Conservation (phyloP, 768 basidiomycete species). For the Gautieria morchelliformis region DNA sequence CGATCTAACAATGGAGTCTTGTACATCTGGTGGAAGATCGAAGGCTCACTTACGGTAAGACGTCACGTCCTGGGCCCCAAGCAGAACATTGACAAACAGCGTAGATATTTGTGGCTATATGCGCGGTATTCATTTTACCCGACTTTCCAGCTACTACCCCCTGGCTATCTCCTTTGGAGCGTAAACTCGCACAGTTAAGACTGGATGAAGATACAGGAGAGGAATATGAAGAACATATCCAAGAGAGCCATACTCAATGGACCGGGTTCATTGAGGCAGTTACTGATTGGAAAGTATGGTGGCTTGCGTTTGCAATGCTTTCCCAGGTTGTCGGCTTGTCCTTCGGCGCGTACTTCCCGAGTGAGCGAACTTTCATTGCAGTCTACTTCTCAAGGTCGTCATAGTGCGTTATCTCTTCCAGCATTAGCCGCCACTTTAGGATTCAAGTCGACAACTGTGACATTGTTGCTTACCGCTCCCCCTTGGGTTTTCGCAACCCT, state of each 20-base stretch:
- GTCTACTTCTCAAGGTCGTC: not conserved
- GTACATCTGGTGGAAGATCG: slow-evolving; percentile 19
- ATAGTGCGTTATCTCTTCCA: not conserved
- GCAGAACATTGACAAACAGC: not conserved
- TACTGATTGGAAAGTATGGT: slow-evolving; percentile 34
- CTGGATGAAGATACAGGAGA: slow-evolving; percentile 64
- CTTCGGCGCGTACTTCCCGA: slow-evolving; percentile 26
- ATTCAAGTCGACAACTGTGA: slow-evolving; percentile 24
- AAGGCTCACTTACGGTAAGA: slow-evolving; percentile 31
- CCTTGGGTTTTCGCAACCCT: slow-evolving; percentile 27
- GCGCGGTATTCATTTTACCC: slow-evolving; percentile 57
- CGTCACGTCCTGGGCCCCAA: not conserved
- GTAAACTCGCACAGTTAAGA: slow-evolving; percentile 49
- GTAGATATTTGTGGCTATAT: slow-evolving; percentile 31
- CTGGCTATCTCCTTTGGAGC: slow-evolving; percentile 29
- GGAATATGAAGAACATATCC: slow-evolving; percentile 43
- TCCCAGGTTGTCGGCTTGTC: slow-evolving; percentile 22
- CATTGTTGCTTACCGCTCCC: slow-evolving; percentile 32
- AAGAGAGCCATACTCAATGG: slow-evolving; percentile 16
- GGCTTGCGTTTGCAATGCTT: slow-evolving; percentile 25
- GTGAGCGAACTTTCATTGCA: slow-evolving; percentile 8
- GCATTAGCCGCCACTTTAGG: slow-evolving; percentile 27
- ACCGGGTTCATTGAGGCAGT: slow-evolving; percentile 27
- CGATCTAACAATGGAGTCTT: not conserved
- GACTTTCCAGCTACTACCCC: slow-evolving; percentile 56